phyloP scores from a whole-genome alignment of 805 yeast species.

The Suhomyces vadensis region DNA sequence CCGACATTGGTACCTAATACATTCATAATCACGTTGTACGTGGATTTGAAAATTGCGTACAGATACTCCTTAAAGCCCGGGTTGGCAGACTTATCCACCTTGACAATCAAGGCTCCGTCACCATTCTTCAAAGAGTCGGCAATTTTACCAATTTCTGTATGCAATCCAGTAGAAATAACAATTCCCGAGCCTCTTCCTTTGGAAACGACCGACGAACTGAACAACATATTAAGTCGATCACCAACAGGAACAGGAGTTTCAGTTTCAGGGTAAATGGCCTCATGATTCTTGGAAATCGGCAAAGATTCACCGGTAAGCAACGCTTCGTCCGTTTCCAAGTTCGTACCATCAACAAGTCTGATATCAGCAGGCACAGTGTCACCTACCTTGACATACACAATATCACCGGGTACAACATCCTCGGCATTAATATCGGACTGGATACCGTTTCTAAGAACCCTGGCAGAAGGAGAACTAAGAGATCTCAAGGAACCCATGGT shows the following conservation, averaged over 20 bases:
- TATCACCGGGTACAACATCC: conserved; percentile 48
- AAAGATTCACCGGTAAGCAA: conserved; percentile 43
- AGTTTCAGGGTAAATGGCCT: conserved; percentile 37
- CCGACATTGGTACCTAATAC: conserved; percentile 48
- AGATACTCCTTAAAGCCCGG: conserved; percentile 39
- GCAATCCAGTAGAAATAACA: conserved; percentile 38
- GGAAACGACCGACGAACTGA: conserved; percentile 39
- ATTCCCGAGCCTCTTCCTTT: conserved; percentile 45
- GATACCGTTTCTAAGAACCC: conserved; percentile 45
- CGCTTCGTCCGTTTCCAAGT: conserved; percentile 47
- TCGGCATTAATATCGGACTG: conserved; percentile 37
- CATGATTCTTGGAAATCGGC: conserved; percentile 36
- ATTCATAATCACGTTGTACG: conserved; percentile 43
- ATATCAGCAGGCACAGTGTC: conserved; percentile 47
- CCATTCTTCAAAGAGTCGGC: conserved; percentile 32
- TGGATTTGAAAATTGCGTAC: conserved; percentile 37
- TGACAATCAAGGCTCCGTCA: conserved; percentile 24
- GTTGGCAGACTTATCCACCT: conserved; percentile 37
- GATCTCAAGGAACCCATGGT: conserved; percentile 51
- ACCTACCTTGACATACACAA: conserved; percentile 41
- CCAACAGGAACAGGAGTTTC: conserved; percentile 38
- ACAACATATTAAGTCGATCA: conserved; percentile 37
- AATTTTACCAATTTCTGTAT: conserved; percentile 45
- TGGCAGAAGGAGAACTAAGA: conserved; percentile 48
- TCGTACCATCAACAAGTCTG: conserved; percentile 34